Evolutionary conservation across 164 flowering plant genomes (phyloP), one percentile per base, ranked within the genome.

Genomic region (Platanus orientalis): DNA sequence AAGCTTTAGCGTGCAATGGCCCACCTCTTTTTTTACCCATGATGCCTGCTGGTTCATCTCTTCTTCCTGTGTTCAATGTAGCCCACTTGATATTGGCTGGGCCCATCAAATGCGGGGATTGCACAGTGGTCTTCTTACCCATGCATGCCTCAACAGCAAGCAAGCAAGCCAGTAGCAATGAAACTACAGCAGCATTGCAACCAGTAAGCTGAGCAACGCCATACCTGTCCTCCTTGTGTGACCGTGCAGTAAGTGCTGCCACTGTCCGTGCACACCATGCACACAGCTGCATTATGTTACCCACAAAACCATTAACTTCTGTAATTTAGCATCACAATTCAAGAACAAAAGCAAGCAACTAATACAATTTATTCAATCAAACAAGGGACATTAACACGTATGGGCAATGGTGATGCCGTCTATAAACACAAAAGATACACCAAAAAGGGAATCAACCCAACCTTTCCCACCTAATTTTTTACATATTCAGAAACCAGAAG

Each of bases 121-220:
- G 95, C 64, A 89, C 48, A 76, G 69, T 78, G 48, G 90, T 88
- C 70, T 84, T 91, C 84, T 90, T 95, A 58, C 99, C 99, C 84
- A 92, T 78, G 63, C 83, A 78, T 27, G 88, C 75, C 78, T 95
- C 99, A 52, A 88, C 88, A 53, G 88, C 94, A 34, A 95, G 80
- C 42, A 95, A 75, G 68, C 85, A 78, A 27, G 97, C 85, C 20
- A 92, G 34, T 29, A 95, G 79, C 1, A 94, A 78, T 39, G 97
- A 86, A 44, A 90, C 60, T 29, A 79, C 92, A 61, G 79, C 77
- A 51, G 89, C 84, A 68, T 92, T 90, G 80, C 91, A 82, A 19
- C 97, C 96, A 2, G 94, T 75, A 42, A 95, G 87, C 62, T 95
- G 99, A 54, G 97, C 97, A 26, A 90, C 89, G 13, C 99, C 97